phyloP scores from a whole-genome alignment of 148 eudicot genomes.

The Polygonum aviculare region DNA sequence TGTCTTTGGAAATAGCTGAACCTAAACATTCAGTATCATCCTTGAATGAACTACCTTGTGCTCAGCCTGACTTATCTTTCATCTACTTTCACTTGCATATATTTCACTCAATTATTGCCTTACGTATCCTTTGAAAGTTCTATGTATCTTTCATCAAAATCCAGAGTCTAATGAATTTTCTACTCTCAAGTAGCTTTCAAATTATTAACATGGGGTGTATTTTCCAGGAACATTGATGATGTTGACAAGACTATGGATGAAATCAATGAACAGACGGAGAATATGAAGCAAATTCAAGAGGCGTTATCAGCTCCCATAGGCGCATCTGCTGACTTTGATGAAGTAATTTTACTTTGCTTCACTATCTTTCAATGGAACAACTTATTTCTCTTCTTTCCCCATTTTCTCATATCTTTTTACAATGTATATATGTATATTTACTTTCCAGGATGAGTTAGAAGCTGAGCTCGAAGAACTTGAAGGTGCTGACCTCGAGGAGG shows the following conservation, averaged over 20 bases:
- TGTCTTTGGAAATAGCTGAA: background rate
- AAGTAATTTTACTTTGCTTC: conserved; percentile 3
- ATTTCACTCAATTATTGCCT: background rate
- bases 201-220: background rate
- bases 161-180: background rate
- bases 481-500: conserved; percentile 28
- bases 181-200: background rate
- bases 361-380: background rate
- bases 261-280: conserved; percentile 29
- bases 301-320: conserved; percentile 30
- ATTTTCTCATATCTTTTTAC: background rate
- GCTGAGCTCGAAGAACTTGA: conserved; percentile 35
- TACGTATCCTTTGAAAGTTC: background rate
- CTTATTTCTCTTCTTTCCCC: background rate
- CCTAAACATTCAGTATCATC: background rate
- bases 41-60: background rate
- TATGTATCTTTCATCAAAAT: background rate
- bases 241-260: conserved; percentile 37
- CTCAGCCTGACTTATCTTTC: background rate
- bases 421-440: background rate
- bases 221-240: conserved; percentile 42
- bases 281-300: conserved; percentile 32
- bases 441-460: conserved; percentile 30
- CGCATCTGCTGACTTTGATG: conserved; percentile 30
- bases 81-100: background rate